phyloP scores from a whole-genome alignment of 2,329 filamentous ascomycete genomes.

The Pseudofabraea citricarpa region DNA sequence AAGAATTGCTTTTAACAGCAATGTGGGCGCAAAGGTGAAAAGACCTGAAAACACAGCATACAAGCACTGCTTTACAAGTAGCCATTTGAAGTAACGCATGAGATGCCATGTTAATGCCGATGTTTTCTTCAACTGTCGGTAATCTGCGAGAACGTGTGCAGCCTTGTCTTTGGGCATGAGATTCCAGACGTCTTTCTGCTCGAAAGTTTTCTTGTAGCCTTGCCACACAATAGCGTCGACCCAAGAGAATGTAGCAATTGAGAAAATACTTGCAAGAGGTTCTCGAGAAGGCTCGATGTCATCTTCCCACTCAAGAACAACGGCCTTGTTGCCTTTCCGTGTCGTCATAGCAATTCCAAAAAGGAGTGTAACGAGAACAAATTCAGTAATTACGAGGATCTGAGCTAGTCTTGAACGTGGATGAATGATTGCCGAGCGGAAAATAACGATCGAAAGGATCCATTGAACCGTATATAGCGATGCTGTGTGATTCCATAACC shows the following conservation, averaged over 20 bases:
- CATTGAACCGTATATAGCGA: conserved; percentile 78
- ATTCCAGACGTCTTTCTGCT: conserved; percentile 89
- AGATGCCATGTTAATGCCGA: conserved; percentile 75
- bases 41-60: conserved; percentile 78
- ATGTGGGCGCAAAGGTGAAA: conserved; percentile 86
- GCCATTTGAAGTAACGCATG: conserved; percentile 75
- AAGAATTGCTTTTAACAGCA: conserved; percentile 85
- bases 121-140: conserved; percentile 81
- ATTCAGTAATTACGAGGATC: conserved; percentile 66
- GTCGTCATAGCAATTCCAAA: conserved; percentile 74
- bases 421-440: conserved; percentile 82
- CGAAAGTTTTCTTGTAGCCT: conserved; percentile 80
- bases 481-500: conserved; percentile 90
- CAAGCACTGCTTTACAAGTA: conserved; percentile 69
- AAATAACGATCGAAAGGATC: conserved; percentile 69
- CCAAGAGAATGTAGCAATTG: conserved; percentile 84
- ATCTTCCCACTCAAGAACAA: conserved; percentile 84
- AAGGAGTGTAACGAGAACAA: conserved; percentile 68
- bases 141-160: conserved; percentile 71
- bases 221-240: conserved; percentile 84
- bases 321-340: conserved; percentile 86
- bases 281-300: conserved; percentile 83
- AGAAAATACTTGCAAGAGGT: conserved; percentile 82
- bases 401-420: conserved; percentile 59
- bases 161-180: conserved; percentile 85